Conservation (phyloP, 2,329 filamentous ascomycete genomes). For the Hawksworthiomyces lignivorus region DNA sequence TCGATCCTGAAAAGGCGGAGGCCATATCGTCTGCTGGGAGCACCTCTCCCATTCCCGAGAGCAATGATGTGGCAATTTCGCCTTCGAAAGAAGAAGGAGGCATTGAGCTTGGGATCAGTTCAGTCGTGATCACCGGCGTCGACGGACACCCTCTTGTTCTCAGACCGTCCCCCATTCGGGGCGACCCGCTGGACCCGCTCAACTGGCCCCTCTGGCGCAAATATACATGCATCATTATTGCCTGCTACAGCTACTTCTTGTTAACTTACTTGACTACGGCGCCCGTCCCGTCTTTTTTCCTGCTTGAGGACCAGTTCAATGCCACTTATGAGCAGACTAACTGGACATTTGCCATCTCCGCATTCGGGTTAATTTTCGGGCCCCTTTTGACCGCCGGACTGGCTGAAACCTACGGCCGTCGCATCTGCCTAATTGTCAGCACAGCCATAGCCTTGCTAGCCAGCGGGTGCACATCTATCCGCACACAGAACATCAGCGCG, state of each 20-base stretch:
- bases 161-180: background rate
- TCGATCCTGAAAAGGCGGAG: no score
- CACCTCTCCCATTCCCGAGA: no score
- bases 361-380: conserved; percentile 41
- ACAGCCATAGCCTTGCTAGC: conserved; percentile 25
- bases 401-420: conserved; percentile 44
- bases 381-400: conserved; percentile 22
- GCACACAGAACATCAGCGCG: conserved; percentile 30
- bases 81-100: no score
- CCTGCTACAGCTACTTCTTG: conserved; percentile 48
- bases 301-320: conserved; percentile 38
- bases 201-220: conserved; percentile 44
- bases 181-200: conserved; percentile 39
- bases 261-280: conserved; percentile 53
- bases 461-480: conserved; percentile 25
- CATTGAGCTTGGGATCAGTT: no score
- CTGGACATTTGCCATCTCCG: conserved; percentile 37
- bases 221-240: conserved; percentile 39
- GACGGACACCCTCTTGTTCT: background rate
- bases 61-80: no score
- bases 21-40: no score
- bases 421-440: conserved; percentile 39
- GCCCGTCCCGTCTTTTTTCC: conserved; percentile 44
- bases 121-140: background rate
- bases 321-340: conserved; percentile 24